phyloP scores from a whole-genome alignment of 306 rosid species.

The Prunus campanulata region DNA sequence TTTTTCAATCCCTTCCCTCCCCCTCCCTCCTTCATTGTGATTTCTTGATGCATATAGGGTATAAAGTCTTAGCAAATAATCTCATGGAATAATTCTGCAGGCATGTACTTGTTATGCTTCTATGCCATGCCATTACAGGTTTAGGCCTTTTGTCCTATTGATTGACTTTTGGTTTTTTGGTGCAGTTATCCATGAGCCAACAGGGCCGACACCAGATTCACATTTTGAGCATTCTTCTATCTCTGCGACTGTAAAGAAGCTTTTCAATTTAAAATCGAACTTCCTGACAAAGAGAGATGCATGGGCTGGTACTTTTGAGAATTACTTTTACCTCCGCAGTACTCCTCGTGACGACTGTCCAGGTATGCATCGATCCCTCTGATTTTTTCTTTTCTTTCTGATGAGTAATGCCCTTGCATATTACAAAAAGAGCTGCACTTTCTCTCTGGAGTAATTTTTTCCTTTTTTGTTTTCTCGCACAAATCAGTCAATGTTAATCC shows the following conservation, averaged over 20 bases:
- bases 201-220: conserved; percentile 75
- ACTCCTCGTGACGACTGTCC: conserved; percentile 91
- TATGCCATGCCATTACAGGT: neutral
- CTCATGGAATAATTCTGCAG: neutral
- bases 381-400: neutral
- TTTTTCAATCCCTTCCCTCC: neutral
- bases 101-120: neutral
- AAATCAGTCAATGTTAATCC: neutral
- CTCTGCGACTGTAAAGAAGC: conserved; percentile 89
- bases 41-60: neutral
- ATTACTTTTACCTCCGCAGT: conserved; percentile 59
- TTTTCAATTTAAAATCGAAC: conserved; percentile 89
- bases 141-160: neutral
- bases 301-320: conserved; percentile 94
- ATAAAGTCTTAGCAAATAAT: neutral
- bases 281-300: conserved; percentile 97
- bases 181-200: conserved; percentile 81
- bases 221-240: conserved; percentile 88
- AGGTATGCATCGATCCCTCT: conserved; percentile 48
- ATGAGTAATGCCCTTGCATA: neutral
- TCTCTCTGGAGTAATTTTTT: neutral
- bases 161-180: conserved; percentile 13
- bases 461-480: neutral
- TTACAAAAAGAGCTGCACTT: neutral
- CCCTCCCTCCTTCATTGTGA: neutral